A percentile compares a stretch with the other conserved stretches of the same genome.
phyloP scores from a whole-genome alignment of 2,329 filamentous ascomycete genomes.

The Diaporthe vexans region DNA sequence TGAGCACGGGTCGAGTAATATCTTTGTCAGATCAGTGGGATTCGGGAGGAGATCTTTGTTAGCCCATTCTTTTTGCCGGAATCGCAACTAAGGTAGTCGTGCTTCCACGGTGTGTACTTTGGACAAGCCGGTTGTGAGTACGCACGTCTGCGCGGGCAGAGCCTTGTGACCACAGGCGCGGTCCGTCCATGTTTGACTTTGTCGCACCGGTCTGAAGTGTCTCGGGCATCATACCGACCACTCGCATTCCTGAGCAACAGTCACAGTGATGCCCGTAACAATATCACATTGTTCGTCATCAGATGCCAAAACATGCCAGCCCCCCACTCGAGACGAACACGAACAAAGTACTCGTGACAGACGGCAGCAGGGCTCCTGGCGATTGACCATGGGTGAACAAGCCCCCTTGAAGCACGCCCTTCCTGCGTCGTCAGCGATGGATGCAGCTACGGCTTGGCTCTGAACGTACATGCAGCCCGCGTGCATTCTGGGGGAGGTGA shows the following conservation, averaged over 20 bases:
- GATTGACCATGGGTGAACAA: constrained; percentile 29
- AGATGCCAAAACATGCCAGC: constrained; percentile 37
- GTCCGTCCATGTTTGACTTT: constrained; percentile 20
- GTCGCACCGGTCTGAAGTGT: constrained; percentile 21
- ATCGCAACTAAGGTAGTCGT: constrained; percentile 14
- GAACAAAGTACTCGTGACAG: constrained; percentile 34
- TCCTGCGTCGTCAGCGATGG: constrained; percentile 39
- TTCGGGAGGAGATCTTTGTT: constrained; percentile 39
- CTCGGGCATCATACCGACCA: constrained; percentile 16
- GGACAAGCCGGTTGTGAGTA: constrained; percentile 10
- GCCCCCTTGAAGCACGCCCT: constrained; percentile 25
- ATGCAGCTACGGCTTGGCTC: constrained; percentile 35
- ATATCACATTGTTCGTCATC: constrained; percentile 49
- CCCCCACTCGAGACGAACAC: constrained; percentile 19
- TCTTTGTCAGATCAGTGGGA: not conserved
- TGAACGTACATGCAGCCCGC: constrained; percentile 42
- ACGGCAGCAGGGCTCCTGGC: constrained; percentile 33
- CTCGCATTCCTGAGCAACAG: constrained; percentile 32
- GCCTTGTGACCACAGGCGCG: constrained; percentile 17
- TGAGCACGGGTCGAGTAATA: constrained; percentile 7
- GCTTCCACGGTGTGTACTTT: constrained; percentile 10
- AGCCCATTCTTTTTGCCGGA: constrained; percentile 47
- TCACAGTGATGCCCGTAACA: constrained; percentile 49
- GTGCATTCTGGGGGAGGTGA: constrained; percentile 36
- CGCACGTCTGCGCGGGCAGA: not conserved